Conservation (phyloP, 73 alveolate genomes). For the Paramecium tetraurelia region DNA sequence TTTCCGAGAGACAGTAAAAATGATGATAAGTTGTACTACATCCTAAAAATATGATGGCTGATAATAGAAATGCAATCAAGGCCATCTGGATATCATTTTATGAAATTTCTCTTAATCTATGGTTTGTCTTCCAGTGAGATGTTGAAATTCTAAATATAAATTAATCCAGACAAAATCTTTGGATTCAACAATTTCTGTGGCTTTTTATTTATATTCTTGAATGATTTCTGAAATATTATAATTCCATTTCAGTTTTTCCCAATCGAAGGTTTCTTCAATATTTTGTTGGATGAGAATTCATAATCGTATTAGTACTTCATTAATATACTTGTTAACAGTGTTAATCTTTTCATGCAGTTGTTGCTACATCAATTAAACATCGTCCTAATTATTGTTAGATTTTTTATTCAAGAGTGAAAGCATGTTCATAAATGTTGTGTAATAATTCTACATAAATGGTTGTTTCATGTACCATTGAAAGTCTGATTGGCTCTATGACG, state of each 20-base stretch:
- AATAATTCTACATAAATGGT: neutral
- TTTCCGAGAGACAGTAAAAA: slow-evolving; percentile 69
- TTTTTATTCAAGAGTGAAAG: neutral
- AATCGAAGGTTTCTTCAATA: neutral
- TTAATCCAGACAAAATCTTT: slow-evolving; percentile 68
- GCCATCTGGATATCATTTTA: slow-evolving; percentile 69
- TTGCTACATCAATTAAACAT: neutral
- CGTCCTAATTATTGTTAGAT: neutral
- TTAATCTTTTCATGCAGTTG: neutral
- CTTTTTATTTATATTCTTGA: neutral
- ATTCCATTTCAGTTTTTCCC: slow-evolving; percentile 33
- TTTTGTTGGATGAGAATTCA: neutral
- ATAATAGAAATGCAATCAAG: slow-evolving; percentile 71
- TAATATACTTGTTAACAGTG: neutral
- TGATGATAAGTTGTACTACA: slow-evolving; percentile 84
- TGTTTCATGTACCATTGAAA: slow-evolving; percentile 26
- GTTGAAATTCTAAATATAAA: slow-evolving; percentile 23
- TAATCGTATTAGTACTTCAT: neutral
- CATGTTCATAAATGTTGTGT: neutral
- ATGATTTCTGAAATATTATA: neutral
- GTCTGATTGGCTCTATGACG: slow-evolving; percentile 16
- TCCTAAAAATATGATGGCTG: slow-evolving; percentile 89
- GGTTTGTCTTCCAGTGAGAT: neutral
- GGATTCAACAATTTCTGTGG: neutral
- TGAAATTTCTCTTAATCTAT: neutral